A percentile compares a stretch with the other conserved stretches of the same genome.
Conservation (phyloP, 2,329 filamentous ascomycete genomes). For the Fusarium sp. region DNA sequence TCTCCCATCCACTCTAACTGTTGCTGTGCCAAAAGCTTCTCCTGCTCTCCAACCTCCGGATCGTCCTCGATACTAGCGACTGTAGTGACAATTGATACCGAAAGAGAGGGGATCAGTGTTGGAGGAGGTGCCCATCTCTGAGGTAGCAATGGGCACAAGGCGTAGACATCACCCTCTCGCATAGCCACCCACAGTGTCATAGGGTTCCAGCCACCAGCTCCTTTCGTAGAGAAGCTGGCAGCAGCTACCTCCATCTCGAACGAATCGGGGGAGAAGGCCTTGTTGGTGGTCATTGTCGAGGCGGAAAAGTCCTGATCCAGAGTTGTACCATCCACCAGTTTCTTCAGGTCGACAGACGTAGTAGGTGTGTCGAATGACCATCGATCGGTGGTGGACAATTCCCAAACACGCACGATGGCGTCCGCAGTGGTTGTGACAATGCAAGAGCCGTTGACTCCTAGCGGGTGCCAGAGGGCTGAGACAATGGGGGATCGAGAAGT, state of each 20-base stretch:
- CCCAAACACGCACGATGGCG: conserved; percentile 90
- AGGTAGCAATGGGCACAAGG: conserved; percentile 88
- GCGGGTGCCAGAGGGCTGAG: conserved; percentile 90
- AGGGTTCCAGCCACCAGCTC: conserved; percentile 86
- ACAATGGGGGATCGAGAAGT: conserved; percentile 83
- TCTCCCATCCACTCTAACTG: conserved; percentile 76
- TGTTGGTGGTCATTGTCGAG: conserved; percentile 77
- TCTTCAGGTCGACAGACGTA: conserved; percentile 87
- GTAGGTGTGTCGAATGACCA: conserved; percentile 88
- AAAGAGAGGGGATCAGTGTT: conserved; percentile 82
- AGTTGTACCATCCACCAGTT: conserved; percentile 84
- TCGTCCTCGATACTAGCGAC: conserved; percentile 71
- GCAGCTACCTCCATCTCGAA: conserved; percentile 95
- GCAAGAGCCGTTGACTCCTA: conserved; percentile 83
- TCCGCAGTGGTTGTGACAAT: conserved; percentile 90
- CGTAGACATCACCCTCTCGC: conserved; percentile 91
- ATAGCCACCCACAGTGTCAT: conserved; percentile 99
- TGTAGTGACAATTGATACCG: conserved; percentile 83
- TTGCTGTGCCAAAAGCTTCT: conserved; percentile 69
- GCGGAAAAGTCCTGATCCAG: conserved; percentile 86
- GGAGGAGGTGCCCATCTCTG: conserved; percentile 84
- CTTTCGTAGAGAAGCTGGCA: conserved; percentile 77
- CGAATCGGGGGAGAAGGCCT: conserved; percentile 86
- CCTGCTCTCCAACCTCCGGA: conserved; percentile 61
- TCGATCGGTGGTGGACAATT: conserved; percentile 83